Base-by-base conservation (phyloP, 352 stramenopile species). In the Peronospora belbahrii region DNA sequence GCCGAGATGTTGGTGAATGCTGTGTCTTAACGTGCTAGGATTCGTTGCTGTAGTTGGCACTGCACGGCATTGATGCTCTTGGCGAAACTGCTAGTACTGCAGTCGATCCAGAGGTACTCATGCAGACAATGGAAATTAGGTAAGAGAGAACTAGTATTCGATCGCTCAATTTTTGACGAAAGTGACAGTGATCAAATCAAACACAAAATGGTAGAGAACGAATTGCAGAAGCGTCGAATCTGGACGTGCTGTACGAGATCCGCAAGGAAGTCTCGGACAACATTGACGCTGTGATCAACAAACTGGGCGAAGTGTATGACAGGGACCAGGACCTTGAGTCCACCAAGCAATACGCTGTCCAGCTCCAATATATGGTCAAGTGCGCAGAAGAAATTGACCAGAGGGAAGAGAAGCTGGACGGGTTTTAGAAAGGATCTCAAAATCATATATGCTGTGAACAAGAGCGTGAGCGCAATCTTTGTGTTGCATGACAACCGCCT, bases 311-410 rank as follows among this genome's bases (percentile, higher is more conserved):
- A 28, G 79, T 84, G 25, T 90, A 90, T 42, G 82, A 93, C 56
- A 44, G 65, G 27, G 60, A 82, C 18, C 61, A 87, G 28, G 76
- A 93, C 52, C 67, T 93, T 10, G 75, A 88, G 9, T 69, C 76
- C 1, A 89, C 82, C 6, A 76, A 83, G 48, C 60, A 72, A 33
- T 73, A 74, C 41, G 78, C 79, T 0, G 67, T 93, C 17, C 72
- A 90, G 56, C 60, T 93, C 24, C 78, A 93, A 56, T 93, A 93
- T 54, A 83, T 93, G 73, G 68, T 88, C 47, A 93, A 90, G 58
- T 88, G 80, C 45, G 74, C 69, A 37, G 77, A 90, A 59, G 82
- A 88, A 48, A 83, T 89, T 24, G 74, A 89, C 27, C 53, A 61
- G 20, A 74, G 64, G 34, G 76, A 93, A 59, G 82, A 93, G 40